phyloP scores from a whole-genome alignment of 225 moss, liverwort and hornwort genomes.

The Polytrichum commune region DNA sequence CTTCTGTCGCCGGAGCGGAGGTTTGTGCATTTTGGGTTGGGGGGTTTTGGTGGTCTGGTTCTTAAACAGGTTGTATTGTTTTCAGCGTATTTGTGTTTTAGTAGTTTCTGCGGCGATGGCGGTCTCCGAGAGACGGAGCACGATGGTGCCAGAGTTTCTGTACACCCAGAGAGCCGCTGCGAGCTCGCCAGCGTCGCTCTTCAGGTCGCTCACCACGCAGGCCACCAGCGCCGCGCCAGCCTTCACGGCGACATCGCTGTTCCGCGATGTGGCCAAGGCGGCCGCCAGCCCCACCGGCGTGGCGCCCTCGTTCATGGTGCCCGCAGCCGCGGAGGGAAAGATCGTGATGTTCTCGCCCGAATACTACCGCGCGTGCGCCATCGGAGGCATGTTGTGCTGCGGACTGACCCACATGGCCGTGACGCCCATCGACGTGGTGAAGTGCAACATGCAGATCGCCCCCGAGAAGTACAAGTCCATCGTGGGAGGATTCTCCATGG shows the following conservation, averaged over 20 bases:
- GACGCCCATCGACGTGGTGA: constrained; percentile 70
- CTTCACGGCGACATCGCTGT: constrained; percentile 32
- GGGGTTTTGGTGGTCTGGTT: no score
- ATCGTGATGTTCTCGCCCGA: constrained; percentile 52
- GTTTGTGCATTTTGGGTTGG: no score
- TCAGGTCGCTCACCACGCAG: constrained; percentile 8
- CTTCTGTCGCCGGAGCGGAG: no score
- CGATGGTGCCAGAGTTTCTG: constrained; percentile 43
- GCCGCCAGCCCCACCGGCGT: constrained; percentile 30
- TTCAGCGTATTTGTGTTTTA: background rate
- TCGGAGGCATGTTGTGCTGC: constrained; percentile 64
- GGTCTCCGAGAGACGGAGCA: constrained; percentile 12
- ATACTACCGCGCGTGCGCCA: constrained; percentile 59
- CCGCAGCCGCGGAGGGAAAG: constrained; percentile 43
- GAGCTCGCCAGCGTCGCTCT: constrained; percentile 17
- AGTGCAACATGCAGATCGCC: constrained; percentile 85
- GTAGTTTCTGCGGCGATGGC: constrained; percentile 20
- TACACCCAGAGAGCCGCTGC: constrained; percentile 18
- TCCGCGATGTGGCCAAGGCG: constrained; percentile 33
- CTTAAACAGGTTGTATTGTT: background rate
- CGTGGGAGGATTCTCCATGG: constrained; percentile 40
- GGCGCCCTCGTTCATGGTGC: constrained; percentile 35
- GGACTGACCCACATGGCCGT: constrained; percentile 60
- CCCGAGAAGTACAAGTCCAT: constrained; percentile 63
- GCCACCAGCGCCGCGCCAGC: constrained; percentile 1